Evolutionary conservation across 805 yeast species (phyloP).

Genomic region (Metschnikowia kunwiensis): DNA sequence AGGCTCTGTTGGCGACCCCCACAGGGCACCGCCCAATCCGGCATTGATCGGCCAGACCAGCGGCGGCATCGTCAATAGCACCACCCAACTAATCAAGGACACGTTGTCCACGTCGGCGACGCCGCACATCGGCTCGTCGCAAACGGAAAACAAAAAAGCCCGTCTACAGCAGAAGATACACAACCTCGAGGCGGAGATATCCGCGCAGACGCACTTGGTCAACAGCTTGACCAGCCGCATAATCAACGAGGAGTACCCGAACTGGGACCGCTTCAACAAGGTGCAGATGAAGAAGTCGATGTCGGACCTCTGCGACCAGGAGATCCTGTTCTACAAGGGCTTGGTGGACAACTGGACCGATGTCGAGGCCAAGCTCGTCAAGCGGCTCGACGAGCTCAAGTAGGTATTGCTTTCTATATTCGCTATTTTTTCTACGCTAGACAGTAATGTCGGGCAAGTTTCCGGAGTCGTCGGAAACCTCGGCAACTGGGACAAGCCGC

Average conservation of each 20-base stretch:
- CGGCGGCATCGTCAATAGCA: slow-evolving; percentile 39
- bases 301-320: slow-evolving; percentile 68
- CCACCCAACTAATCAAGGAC: slow-evolving; percentile 47
- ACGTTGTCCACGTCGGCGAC: slow-evolving; percentile 49
- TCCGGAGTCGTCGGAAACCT: too few species aligned
- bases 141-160: slow-evolving; percentile 42
- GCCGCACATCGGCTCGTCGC: slow-evolving; percentile 38
- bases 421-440: too few species aligned
- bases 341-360: slow-evolving; percentile 70
- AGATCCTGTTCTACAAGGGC: slow-evolving; percentile 67
- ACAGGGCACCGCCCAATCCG: slow-evolving; percentile 32
- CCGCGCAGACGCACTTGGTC: slow-evolving; percentile 42
- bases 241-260: slow-evolving; percentile 49
- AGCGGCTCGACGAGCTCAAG: slow-evolving; percentile 19
- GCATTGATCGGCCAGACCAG: slow-evolving; percentile 20
- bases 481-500: too few species aligned
- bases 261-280: slow-evolving; percentile 79
- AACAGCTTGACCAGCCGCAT: slow-evolving; percentile 45
- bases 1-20: slow-evolving; percentile 45
- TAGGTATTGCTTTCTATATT: too few species aligned
- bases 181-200: slow-evolving; percentile 45
- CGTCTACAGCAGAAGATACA: slow-evolving; percentile 42
- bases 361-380: slow-evolving; percentile 36
- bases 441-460: too few species aligned
- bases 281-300: slow-evolving; percentile 72